A percentile compares a stretch with the other conserved stretches of the same genome.
Conservation (phyloP, 1,284 basidiomycete genomes). For the Hymenochaete sp. region DNA sequence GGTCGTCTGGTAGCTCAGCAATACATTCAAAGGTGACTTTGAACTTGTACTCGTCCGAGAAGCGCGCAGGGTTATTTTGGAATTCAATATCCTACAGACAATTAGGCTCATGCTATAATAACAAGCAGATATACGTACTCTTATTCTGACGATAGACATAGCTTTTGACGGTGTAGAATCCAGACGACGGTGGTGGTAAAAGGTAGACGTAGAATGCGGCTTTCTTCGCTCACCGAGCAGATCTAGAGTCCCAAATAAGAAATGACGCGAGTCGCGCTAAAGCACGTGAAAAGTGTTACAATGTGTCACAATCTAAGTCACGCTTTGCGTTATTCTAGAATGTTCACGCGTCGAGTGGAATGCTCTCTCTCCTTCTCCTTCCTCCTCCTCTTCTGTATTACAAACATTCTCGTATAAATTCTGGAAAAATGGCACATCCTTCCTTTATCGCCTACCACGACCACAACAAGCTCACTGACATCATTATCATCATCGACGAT, state of each 20-base stretch:
- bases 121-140: slow-evolving; percentile 2
- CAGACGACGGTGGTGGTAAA: neutral
- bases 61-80: slow-evolving; percentile 88
- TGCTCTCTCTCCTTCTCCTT: neutral
- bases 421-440: slow-evolving; percentile 1
- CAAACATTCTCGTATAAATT: too few species aligned
- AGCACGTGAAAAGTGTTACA: neutral
- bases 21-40: slow-evolving; percentile 98
- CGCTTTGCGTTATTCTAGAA: slow-evolving; percentile 6
- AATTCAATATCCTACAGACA: slow-evolving; percentile 67
- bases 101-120: neutral
- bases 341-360: neutral
- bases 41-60: slow-evolving; percentile 88
- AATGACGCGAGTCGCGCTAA: neutral
- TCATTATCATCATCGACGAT: slow-evolving; percentile 2
- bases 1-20: slow-evolving; percentile 75
- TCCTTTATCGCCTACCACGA: neutral
- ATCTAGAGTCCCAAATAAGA: neutral
- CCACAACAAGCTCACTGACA: neutral
- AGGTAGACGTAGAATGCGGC: too few species aligned
- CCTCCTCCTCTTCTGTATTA: neutral
- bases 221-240: too few species aligned
- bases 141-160: slow-evolving; percentile 18
- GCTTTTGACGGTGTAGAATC: neutral
- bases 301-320: neutral